Base-by-base conservation (phyloP, 1,139 yeast species). In the Suhomyces wounanorum region DNA sequence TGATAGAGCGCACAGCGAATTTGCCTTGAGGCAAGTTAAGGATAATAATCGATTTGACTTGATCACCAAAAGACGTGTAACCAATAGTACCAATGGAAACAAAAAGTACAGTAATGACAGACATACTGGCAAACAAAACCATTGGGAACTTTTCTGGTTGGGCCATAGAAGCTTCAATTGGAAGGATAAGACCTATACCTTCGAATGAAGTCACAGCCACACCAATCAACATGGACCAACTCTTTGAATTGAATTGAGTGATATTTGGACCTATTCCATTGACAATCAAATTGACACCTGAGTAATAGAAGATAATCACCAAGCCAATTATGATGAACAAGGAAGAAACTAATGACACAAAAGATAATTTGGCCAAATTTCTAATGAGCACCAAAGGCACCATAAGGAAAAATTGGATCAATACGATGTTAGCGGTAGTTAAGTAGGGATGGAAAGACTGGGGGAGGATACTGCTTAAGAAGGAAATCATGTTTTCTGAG, bases 181-280 rank as follows among this genome's bases (percentile, higher is more conserved):
- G 95, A 39, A 87, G 79, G 45, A 87, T 85, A 41, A 87, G 70
- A 0, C 95, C 94, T 54, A 87, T 85, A 0, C 95, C 95, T 69
- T 87, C 95, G 61, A 85, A 87, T 1, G 94, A 85, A 52, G 89
- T 87, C 18, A 87, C 89, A 0, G 92, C 92, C 2, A 88, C 89
- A 3, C 95, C 95, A 52, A 87, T 81, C 56, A 87, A 83, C 72
- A 87, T 73, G 1, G 92, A 81, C 87, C 91, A 87, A 51, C 79
- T 71, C 43, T 78, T 75, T n/a, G 79, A 57, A 63, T 87, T 87
- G 63, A 87, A 81, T 17, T 72, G 68, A 23, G 64, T 64, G 40
- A 80, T 73, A 55, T 76, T 72, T 3, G 82, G 80, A 0, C 84
- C 81, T 11, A 77, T 51, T 0, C 89, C 89, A 48, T 79, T 67